Base-by-base conservation (phyloP, 1,284 basidiomycete species). In the Leccinum solheimii region DNA sequence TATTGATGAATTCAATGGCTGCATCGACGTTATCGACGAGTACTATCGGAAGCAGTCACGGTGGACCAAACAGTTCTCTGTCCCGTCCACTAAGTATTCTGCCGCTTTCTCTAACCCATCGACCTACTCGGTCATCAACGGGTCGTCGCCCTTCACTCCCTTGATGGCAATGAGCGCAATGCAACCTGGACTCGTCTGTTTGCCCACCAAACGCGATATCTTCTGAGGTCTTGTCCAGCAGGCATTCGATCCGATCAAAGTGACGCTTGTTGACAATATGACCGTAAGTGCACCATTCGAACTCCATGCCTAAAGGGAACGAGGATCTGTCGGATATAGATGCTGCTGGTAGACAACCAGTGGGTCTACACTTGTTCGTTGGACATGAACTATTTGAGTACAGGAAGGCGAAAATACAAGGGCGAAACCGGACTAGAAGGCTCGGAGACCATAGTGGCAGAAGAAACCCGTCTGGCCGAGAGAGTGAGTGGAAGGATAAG, bases 61-160 rank as follows among this genome's bases (percentile, higher is more conserved):
- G 36, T 7, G 92, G 90, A 2, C 90, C 92, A 71, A 94, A 91
- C 19, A 91, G 80, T 69, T 92, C 90, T 59, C 83, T 85, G 57
- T 7, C 9, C 0, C 21, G 11, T 26, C 7, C 13, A 26, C 7
- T 71, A 1, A 72, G 56, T 19, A 16, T 32, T 27, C 3, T 32
- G 13, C 56, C 56, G 6, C 23, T 21, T 40, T 13, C 13, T 10
- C n/a, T 6, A 21, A 60, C n/a, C n/a, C 6, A 43, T 21, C 5
- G 9, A 78, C 84, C 55, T 64, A 88, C 87, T 36, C 34, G 5
- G 34, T 36, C 34, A 95, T 85, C 65, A 95, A 71, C 3, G 84
- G 83, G 72, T 95, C 92, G 62, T 36, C 6, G 13, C 34, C 34
- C 34, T 36, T 36, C 14, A 36, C 14, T 3, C 36, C 14, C 14